Evolutionary conservation across 2,329 filamentous ascomycete species (phyloP).

Genomic region (Fusarium euwallaceae): DNA sequence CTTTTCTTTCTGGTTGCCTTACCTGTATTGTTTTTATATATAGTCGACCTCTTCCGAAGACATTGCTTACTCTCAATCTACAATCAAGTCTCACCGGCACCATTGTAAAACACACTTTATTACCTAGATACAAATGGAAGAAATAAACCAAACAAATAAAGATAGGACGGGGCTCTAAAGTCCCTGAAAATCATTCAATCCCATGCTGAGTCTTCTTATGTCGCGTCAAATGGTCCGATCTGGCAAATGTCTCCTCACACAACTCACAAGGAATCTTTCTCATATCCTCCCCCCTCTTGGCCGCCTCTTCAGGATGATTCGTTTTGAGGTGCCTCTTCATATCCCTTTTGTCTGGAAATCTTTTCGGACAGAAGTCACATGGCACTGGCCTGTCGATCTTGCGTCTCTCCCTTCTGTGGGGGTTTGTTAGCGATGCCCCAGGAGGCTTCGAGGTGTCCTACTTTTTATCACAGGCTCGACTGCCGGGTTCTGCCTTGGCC

Average conservation of each 20-base stretch:
- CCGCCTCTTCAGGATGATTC: constrained; percentile 7
- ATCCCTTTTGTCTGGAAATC: constrained; percentile 9
- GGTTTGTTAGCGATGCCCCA: neutral
- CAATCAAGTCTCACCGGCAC: neutral
- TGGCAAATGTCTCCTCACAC: constrained; percentile 10
- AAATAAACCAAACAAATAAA: neutral
- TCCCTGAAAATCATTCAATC: neutral
- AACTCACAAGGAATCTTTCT: neutral
- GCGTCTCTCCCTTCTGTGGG: constrained; percentile 5
- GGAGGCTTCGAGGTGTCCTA: neutral
- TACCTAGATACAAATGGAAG: constrained; percentile 14
- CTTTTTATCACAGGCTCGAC: constrained; percentile 26
- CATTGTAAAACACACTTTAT: neutral
- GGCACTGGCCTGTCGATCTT: constrained; percentile 17
- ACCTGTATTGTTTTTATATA: neutral
- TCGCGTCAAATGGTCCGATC: constrained; percentile 17
- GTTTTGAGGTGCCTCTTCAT: constrained; percentile 11
- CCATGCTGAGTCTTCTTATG: constrained; percentile 19
- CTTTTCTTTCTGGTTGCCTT: neutral
- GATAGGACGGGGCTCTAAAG: neutral
- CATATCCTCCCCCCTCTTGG: neutral
- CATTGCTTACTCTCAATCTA: neutral
- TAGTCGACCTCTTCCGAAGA: neutral
- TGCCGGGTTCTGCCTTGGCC: constrained; percentile 9
- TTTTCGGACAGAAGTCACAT: constrained; percentile 19